These are phyloP conservation scores for Ambrosia hybrid DNA, from an alignment of 140 eudicot genomes.

Conservation along the genomic window DNA sequence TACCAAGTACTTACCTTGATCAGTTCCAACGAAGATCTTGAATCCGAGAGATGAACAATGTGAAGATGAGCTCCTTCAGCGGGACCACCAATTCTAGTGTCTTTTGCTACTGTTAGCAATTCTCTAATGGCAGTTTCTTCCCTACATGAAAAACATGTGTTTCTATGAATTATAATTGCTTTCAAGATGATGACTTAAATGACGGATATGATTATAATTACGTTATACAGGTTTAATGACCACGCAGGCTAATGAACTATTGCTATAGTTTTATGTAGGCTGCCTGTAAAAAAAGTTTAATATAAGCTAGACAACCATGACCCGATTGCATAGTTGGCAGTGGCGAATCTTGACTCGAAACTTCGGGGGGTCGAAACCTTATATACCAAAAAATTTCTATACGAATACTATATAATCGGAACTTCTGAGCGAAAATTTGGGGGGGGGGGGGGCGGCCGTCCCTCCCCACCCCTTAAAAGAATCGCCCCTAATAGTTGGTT, in stretches of 20 bases:
- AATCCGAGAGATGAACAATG: slow-evolving; percentile 94
- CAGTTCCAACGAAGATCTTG: slow-evolving; percentile 66
- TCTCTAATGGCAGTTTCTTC: slow-evolving; percentile 91
- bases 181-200: too few relatives aligned
- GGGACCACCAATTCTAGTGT: slow-evolving; percentile 72
- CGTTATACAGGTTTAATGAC: neutral
- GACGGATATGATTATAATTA: neutral
- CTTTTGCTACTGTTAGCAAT: slow-evolving; percentile 64
- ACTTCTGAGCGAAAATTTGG: too few relatives aligned
- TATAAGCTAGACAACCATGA: neutral
- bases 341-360: too few relatives aligned
- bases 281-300: neutral
- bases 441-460: too few relatives aligned
- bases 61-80: slow-evolving; percentile 98
- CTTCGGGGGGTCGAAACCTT: too few relatives aligned
- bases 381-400: too few relatives aligned
- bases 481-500: neutral
- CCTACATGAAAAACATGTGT: slow-evolving; percentile 40
- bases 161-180: neutral
- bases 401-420: too few relatives aligned
- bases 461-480: too few relatives aligned
- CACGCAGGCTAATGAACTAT: neutral
- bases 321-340: neutral
- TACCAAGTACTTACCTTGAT: slow-evolving; percentile 49
- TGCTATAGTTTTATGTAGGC: neutral